phyloP scores from a whole-genome alignment of 192 early-diverging fungal species.

The Backusella circina region DNA sequence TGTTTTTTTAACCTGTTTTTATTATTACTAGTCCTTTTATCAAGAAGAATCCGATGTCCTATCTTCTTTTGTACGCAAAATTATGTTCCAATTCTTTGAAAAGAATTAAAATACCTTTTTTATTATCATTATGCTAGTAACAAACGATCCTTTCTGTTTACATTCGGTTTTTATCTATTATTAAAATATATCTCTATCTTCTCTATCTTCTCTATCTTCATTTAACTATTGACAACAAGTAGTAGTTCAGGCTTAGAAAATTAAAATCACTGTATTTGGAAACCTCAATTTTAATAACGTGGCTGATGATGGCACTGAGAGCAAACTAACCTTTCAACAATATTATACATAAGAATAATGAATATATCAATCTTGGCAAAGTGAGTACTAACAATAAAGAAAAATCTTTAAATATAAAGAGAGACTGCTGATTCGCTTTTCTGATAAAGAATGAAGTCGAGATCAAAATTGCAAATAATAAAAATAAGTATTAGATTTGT shows the following conservation, averaged over 20 bases:
- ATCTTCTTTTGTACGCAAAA: conserved; percentile 44
- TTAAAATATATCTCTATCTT: background rate
- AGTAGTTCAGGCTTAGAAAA: background rate
- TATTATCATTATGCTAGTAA: background rate
- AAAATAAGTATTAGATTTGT: background rate
- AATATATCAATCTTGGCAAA: background rate
- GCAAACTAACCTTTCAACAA: background rate
- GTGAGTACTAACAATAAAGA: background rate
- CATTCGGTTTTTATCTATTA: background rate
- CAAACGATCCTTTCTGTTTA: background rate
- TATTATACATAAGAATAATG: background rate
- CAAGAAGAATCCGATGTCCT: conserved; percentile 57
- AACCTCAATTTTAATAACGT: background rate
- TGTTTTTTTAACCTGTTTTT: conserved; percentile 1
- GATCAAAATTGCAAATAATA: background rate
- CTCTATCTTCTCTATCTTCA: background rate
- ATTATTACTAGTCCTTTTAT: conserved; percentile 46
- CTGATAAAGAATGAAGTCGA: background rate
- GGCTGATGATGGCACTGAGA: background rate
- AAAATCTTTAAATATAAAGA: background rate
- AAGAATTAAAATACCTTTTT: conserved; percentile 29
- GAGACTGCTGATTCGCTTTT: background rate
- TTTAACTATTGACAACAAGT: background rate
- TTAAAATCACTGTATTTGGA: background rate
- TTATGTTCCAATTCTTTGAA: conserved; percentile 41